Conservation (phyloP, 2,329 filamentous ascomycete genomes). For the Phyllosticta capitalensis region DNA sequence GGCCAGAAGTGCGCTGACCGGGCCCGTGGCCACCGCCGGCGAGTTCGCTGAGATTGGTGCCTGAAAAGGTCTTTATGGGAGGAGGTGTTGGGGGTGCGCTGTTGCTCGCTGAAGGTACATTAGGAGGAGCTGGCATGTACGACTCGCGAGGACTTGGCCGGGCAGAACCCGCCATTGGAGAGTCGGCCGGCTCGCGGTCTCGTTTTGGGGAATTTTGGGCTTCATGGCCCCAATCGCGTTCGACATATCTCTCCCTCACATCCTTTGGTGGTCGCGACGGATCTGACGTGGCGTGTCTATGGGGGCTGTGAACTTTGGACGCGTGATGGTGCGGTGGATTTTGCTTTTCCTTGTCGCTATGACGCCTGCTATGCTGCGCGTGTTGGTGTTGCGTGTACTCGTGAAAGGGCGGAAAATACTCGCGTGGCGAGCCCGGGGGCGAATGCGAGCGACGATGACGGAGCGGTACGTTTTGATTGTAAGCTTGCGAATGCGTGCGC, state of each 20-base stretch:
- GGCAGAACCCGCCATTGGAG: background rate
- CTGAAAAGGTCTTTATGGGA: slow-evolving; percentile 8
- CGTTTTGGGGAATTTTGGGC: background rate
- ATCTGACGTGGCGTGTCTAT: slow-evolving; percentile 5
- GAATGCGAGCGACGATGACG: slow-evolving; percentile 35
- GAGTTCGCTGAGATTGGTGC: slow-evolving; percentile 15
- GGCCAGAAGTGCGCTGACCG: slow-evolving; percentile 7
- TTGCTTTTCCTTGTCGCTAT: slow-evolving; percentile 3
- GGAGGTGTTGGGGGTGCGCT: slow-evolving; percentile 1
- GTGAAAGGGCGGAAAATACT: slow-evolving; percentile 28
- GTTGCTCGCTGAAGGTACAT: background rate
- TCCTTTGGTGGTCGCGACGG: background rate
- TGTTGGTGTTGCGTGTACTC: slow-evolving; percentile 17
- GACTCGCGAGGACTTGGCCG: background rate
- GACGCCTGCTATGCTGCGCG: slow-evolving; percentile 10
- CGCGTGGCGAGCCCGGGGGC: slow-evolving; percentile 27
- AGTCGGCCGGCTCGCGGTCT: background rate
- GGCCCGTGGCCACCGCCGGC: slow-evolving; percentile 16
- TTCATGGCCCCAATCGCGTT: background rate
- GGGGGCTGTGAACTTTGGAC: background rate
- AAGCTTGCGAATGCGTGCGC: background rate
- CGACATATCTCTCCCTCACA: background rate
- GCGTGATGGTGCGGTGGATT: background rate
- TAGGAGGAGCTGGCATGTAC: background rate
- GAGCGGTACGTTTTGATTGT: slow-evolving; percentile 20